These are phyloP conservation scores for Alternaria sp. DNA, from an alignment of 2,329 filamentous ascomycete species.

Conservation along the genomic window DNA sequence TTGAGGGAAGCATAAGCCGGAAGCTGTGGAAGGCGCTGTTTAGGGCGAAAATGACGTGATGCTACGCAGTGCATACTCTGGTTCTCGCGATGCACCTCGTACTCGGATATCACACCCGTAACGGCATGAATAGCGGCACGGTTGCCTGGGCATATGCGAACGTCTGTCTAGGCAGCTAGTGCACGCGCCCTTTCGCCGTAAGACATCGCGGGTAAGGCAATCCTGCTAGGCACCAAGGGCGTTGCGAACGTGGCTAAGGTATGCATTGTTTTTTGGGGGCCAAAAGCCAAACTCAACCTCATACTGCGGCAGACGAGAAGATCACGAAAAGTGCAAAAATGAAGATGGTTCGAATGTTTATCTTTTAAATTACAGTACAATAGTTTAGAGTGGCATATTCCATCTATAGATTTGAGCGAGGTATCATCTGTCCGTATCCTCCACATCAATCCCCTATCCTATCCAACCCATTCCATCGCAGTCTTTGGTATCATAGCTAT, in stretches of 20 bases:
- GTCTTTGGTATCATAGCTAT: conserved; percentile 14
- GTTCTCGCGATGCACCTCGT: background rate
- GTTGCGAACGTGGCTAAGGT: background rate
- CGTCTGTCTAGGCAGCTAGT: background rate
- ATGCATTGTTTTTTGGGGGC: background rate
- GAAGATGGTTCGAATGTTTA: no score
- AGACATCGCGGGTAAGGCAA: background rate
- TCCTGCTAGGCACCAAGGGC: background rate
- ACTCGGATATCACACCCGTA: background rate
- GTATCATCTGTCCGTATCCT: conserved; percentile 9
- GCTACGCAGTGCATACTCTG: background rate
- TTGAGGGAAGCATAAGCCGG: background rate
- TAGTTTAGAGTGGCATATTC: background rate
- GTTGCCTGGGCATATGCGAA: conserved; percentile 3
- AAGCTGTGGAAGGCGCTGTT: background rate
- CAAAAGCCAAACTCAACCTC: conserved; percentile 13
- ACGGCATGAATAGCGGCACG: background rate
- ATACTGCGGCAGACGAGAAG: background rate
- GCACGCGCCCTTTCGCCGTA: background rate
- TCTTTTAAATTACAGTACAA: background rate
- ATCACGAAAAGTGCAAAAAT: background rate
- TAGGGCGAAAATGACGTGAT: background rate
- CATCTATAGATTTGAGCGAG: conserved; percentile 19
- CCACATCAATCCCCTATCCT: background rate
- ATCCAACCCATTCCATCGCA: background rate